Conservation (phyloP, 495 filamentous ascomycete species). For the Neurospora africana region DNA sequence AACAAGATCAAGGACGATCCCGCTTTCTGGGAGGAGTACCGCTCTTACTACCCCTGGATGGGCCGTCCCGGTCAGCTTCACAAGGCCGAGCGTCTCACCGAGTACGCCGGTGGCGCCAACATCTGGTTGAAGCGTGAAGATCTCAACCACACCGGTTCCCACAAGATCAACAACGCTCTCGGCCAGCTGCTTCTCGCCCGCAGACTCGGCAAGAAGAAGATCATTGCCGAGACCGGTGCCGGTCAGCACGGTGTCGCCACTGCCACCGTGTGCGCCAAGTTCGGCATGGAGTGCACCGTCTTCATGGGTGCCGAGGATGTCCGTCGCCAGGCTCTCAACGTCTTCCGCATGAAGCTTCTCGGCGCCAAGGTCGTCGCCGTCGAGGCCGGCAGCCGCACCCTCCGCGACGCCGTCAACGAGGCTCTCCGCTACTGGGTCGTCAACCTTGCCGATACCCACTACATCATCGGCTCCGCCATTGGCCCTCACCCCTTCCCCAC, state of each 20-base stretch:
- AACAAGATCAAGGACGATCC: slow-evolving; percentile 73
- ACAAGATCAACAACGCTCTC: slow-evolving; percentile 97
- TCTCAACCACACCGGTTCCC: slow-evolving; percentile 74
- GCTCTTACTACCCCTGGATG: slow-evolving; percentile 96
- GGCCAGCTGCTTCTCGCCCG: slow-evolving; percentile 79
- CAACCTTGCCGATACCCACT: slow-evolving; percentile 79
- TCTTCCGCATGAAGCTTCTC: slow-evolving; percentile 93
- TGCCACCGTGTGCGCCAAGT: slow-evolving; percentile 91
- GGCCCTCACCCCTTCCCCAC: slow-evolving; percentile 93
- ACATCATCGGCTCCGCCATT: slow-evolving; percentile 92
- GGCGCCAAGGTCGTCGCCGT: slow-evolving; percentile 81
- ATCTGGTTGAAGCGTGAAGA: slow-evolving; percentile 96
- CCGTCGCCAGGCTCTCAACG: slow-evolving; percentile 83
- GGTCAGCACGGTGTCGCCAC: slow-evolving; percentile 94
- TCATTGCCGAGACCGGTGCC: slow-evolving; percentile 94
- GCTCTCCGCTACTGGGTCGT: slow-evolving; percentile 84
- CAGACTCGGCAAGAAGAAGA: slow-evolving; percentile 78
- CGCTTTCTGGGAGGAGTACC: slow-evolving; percentile 93
- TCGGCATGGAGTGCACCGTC: slow-evolving; percentile 89
- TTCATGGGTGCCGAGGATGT: slow-evolving; percentile 97
- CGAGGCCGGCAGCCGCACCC: slow-evolving; percentile 71
- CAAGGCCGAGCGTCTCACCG: slow-evolving; percentile 75
- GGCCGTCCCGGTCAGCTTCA: slow-evolving; percentile 87
- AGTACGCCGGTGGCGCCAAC: slow-evolving; percentile 78
- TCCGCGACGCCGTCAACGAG: slow-evolving; percentile 95